Evolutionary conservation across 768 basidiomycete species (phyloP).

Genomic region (Mycena leptocephala): DNA sequence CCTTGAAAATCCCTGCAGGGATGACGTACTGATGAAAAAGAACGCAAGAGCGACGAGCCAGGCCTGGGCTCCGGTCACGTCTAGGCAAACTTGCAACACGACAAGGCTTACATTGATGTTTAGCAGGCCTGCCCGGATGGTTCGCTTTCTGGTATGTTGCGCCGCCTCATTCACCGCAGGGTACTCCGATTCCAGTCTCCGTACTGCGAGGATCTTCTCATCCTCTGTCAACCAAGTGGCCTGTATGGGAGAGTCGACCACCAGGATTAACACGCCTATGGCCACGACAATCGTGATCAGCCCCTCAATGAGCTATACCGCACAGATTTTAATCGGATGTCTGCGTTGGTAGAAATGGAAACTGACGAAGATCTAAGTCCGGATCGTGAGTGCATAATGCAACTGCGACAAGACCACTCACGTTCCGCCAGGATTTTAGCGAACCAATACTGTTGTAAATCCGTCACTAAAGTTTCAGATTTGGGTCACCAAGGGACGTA

Average conservation of each 20-base stretch:
- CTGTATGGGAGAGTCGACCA: slow-evolving; percentile 4
- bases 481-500: background rate
- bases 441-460: slow-evolving; percentile 12
- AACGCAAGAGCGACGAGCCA: slow-evolving; percentile 10
- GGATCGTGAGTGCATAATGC: background rate
- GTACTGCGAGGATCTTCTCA: slow-evolving; percentile 11
- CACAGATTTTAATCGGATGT: background rate
- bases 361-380: slow-evolving; percentile 15
- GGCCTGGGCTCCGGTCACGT: background rate
- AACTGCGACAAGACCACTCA: slow-evolving; percentile 1
- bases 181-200: slow-evolving; percentile 17
- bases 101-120: slow-evolving; percentile 12
- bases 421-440: slow-evolving; percentile 11
- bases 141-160: slow-evolving; percentile 7
- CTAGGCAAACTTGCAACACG: background rate
- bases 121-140: slow-evolving; percentile 3
- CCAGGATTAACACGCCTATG: slow-evolving; percentile 2
- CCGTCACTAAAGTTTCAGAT: background rate
- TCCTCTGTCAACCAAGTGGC: slow-evolving; percentile 12
- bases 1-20: background rate
- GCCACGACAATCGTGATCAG: slow-evolving; percentile 12
- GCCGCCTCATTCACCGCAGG: slow-evolving; percentile 9
- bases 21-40: slow-evolving; percentile 6
- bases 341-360: background rate
- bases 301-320: slow-evolving; percentile 9